Conservation (phyloP, 257 asterid species). For the Ilex aquifolium region DNA sequence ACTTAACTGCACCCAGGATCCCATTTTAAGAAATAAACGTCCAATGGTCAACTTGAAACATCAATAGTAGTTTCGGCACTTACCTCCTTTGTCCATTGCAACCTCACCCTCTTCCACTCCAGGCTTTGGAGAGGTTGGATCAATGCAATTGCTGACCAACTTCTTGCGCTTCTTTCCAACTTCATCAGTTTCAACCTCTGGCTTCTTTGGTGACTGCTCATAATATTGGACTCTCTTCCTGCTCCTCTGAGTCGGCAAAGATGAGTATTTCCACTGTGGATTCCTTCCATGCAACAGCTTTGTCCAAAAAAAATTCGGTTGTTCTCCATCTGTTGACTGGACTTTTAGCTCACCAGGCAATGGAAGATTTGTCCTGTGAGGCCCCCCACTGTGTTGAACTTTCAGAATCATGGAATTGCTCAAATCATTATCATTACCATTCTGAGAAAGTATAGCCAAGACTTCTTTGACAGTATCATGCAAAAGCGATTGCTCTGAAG, state of each 20-base stretch:
- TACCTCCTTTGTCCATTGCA: conserved; percentile 24
- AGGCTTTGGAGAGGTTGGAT: conserved; percentile 19
- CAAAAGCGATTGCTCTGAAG: conserved; percentile 39
- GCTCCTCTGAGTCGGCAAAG: conserved; percentile 38
- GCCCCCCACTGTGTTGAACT: conserved; percentile 47
- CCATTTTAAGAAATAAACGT: not conserved
- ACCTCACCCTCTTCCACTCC: conserved; percentile 16
- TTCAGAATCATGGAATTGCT: conserved; percentile 40
- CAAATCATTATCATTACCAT: conserved; percentile 14
- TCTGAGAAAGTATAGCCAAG: conserved; percentile 39
- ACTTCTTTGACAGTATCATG: conserved; percentile 53
- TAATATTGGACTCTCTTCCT: conserved; percentile 67
- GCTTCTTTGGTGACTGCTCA: conserved; percentile 27
- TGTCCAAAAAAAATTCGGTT: conserved; percentile 66
- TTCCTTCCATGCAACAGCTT: conserved; percentile 54
- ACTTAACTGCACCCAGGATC: not conserved
- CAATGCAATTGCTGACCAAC: conserved; percentile 27
- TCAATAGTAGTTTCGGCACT: not conserved
- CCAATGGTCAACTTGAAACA: not conserved
- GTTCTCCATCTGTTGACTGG: conserved; percentile 43
- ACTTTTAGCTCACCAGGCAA: conserved; percentile 60
- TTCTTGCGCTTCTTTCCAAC: conserved; percentile 55
- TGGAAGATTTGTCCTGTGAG: conserved; percentile 35
- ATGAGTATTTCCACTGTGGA: conserved; percentile 58
- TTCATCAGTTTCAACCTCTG: conserved; percentile 34